Evolutionary conservation across 2,329 filamentous ascomycete genomes (phyloP).

Genomic region (Pochonia chlamydosporia): DNA sequence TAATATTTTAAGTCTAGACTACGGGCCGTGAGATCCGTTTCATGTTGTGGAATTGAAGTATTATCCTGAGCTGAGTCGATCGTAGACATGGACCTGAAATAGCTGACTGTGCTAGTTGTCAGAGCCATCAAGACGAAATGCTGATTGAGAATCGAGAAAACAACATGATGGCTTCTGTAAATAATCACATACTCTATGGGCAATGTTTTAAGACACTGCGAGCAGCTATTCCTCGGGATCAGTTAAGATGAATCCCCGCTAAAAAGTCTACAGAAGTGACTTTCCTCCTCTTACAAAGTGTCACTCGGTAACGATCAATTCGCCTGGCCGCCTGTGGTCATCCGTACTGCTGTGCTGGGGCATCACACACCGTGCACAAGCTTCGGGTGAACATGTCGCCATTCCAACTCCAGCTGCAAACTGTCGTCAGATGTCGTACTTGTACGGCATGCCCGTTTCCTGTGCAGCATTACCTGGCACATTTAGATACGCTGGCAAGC

Average conservation of each 20-base stretch:
- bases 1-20: too few relatives aligned
- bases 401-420: background rate
- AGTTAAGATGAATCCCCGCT: background rate
- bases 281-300: background rate
- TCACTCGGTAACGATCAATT: background rate
- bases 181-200: too few relatives aligned
- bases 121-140: too few relatives aligned
- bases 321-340: background rate
- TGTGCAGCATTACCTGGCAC: background rate
- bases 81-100: too few relatives aligned
- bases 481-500: slow-evolving; percentile 9
- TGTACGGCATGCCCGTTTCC: background rate
- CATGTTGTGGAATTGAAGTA: too few relatives aligned
- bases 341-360: background rate
- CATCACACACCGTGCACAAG: background rate
- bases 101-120: too few relatives aligned
- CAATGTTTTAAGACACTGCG: background rate
- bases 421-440: background rate
- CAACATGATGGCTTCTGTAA: too few relatives aligned
- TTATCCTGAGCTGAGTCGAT: too few relatives aligned
- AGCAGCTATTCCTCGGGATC: background rate
- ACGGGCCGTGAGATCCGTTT: too few relatives aligned
- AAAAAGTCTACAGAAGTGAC: background rate
- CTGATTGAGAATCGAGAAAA: too few relatives aligned
- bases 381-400: background rate